Conservation (phyloP, 352 stramenopile genomes). For the Albugo candida region DNA sequence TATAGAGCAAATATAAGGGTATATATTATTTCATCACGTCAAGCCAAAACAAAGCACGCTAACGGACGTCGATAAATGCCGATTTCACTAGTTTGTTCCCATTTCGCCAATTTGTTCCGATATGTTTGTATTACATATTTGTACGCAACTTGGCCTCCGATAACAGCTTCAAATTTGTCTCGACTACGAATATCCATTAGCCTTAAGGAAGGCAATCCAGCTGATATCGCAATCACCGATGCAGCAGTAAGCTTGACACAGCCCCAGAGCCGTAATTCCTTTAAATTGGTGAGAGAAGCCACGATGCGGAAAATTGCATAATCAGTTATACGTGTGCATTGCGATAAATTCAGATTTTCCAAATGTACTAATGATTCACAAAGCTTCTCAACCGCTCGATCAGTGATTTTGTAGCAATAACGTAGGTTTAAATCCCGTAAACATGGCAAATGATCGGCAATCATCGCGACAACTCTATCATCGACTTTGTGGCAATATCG, state of each 20-base stretch:
- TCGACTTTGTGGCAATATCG: constrained; percentile 75
- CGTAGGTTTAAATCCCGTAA: constrained; percentile 58
- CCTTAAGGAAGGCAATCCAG: constrained; percentile 33
- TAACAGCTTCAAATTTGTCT: constrained; percentile 56
- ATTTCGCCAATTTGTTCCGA: constrained; percentile 35
- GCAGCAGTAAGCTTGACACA: constrained; percentile 66
- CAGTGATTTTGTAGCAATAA: constrained; percentile 77
- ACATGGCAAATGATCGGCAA: constrained; percentile 20
- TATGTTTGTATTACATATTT: constrained; percentile 69
- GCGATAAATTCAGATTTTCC: constrained; percentile 56
- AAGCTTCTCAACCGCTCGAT: constrained; percentile 30
- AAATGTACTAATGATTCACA: constrained; percentile 26
- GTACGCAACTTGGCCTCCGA: constrained; percentile 44
- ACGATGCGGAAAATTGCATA: constrained; percentile 39
- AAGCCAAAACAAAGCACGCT: constrained; percentile 15
- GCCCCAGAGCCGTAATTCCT: constrained; percentile 62
- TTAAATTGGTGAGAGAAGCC: constrained; percentile 23
- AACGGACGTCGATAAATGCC: constrained; percentile 54
- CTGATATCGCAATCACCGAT: constrained; percentile 42
- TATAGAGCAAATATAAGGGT: too few relatives aligned
- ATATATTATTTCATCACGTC: too few relatives aligned
- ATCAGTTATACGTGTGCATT: constrained; percentile 65
- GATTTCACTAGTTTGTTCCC: constrained; percentile 44
- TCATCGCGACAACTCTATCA: constrained; percentile 34
- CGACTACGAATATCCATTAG: constrained; percentile 60